Evolutionary conservation across 148 eudicot species (phyloP).

Genomic region (Nyssa sinensis): DNA sequence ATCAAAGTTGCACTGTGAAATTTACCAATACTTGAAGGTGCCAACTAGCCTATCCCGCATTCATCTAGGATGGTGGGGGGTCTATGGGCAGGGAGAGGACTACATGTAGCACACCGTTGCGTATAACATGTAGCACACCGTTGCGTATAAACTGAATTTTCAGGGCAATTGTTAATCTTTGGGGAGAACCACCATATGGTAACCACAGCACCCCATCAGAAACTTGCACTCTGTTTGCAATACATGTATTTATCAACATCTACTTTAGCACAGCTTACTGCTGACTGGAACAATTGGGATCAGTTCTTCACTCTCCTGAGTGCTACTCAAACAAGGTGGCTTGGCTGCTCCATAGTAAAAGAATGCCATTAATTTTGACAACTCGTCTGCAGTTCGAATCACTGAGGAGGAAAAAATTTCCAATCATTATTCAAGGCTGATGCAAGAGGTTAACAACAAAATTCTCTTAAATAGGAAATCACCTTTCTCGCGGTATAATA

Average conservation of each 20-base stretch:
- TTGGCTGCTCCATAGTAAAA: constrained; percentile 89
- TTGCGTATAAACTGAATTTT: not conserved
- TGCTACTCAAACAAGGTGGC: constrained; percentile 51
- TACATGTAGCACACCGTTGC: too few species aligned
- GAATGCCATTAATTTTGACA: constrained; percentile 95
- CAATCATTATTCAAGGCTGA: not conserved
- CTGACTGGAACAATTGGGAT: constrained; percentile 50
- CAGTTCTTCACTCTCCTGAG: constrained; percentile 43
- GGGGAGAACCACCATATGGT: not conserved
- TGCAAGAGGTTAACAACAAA: not conserved
- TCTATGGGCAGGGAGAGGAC: too few species aligned
- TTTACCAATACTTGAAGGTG: too few species aligned
- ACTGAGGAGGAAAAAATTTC: constrained; percentile 32
- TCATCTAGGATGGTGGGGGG: too few species aligned
- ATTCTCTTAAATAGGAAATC: not conserved
- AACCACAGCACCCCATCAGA: not conserved
- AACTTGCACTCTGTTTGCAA: not conserved
- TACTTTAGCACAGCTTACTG: constrained; percentile 12
- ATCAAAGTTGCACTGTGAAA: not conserved
- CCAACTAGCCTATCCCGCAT: too few species aligned
- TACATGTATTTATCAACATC: not conserved
- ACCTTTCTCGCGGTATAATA: constrained; percentile 94
- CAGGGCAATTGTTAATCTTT: not conserved
- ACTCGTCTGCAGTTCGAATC: constrained; percentile 69
- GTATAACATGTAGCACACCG: not conserved